These are phyloP conservation scores for Sporothrix brunneoviolacea DNA, from an alignment of 2,329 filamentous ascomycete genomes.

Conservation along the genomic window DNA sequence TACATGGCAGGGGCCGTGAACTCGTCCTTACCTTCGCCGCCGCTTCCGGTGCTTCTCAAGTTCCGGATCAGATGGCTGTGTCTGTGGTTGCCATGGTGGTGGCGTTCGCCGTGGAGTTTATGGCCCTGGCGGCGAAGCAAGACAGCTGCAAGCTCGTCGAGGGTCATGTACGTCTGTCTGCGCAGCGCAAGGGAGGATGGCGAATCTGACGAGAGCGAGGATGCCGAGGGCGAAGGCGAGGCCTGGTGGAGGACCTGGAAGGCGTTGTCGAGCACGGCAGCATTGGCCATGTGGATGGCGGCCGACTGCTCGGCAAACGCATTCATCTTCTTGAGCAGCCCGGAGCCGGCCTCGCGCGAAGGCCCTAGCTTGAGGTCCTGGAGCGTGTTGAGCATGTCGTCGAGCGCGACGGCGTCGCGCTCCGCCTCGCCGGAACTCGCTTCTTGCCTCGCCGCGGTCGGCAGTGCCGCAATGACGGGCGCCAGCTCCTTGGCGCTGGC, in stretches of 20 bases:
- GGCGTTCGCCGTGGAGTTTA: not conserved
- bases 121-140: conserved; percentile 27
- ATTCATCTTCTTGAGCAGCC: conserved; percentile 42
- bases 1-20: conserved; percentile 51
- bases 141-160: conserved; percentile 44
- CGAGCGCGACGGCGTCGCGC: conserved; percentile 8
- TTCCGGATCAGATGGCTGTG: conserved; percentile 7
- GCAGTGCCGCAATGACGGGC: conserved; percentile 34
- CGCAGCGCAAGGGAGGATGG: too few species aligned
- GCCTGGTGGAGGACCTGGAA: conserved; percentile 28
- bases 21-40: conserved; percentile 28
- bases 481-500: conserved; percentile 34
- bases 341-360: conserved; percentile 34
- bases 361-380: conserved; percentile 37
- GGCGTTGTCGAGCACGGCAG: conserved; percentile 42
- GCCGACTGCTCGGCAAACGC: conserved; percentile 38
- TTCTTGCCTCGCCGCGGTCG: conserved; percentile 19
- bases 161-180: conserved; percentile 31
- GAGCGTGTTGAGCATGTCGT: conserved; percentile 28
- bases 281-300: conserved; percentile 40
- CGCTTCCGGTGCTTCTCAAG: conserved; percentile 21
- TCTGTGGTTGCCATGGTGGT: not conserved
- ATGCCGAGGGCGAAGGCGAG: not conserved
- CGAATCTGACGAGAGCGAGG: not conserved
- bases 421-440: too few species aligned